Evolutionary conservation across 2,329 filamentous ascomycete genomes (phyloP).

Genomic region (Fusarium miscanthi): DNA sequence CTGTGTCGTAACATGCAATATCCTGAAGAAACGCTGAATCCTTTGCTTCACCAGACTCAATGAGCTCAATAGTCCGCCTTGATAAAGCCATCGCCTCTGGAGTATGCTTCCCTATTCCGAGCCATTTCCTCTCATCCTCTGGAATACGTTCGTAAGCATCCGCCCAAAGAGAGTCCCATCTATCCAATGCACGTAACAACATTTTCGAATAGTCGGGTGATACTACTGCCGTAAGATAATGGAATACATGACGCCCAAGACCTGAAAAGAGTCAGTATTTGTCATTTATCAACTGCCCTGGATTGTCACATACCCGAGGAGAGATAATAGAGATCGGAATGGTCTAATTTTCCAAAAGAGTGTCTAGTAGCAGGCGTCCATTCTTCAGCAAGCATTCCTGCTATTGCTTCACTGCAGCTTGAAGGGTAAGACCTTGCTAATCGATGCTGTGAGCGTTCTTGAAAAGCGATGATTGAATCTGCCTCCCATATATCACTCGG

Average conservation of each 20-base stretch:
- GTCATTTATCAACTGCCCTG: fast-evolving
- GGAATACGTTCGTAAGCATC: neutral
- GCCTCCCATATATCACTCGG: conserved; percentile 21
- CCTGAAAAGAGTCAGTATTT: neutral
- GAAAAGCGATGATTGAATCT: neutral
- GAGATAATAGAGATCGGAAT: conserved; percentile 5
- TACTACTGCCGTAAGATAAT: conserved; percentile 10
- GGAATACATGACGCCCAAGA: conserved; percentile 11
- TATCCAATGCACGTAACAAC: conserved; percentile 8
- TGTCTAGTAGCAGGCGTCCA: neutral
- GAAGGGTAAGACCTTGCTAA: neutral
- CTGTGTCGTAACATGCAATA: conserved; percentile 10
- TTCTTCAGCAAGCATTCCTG: conserved; percentile 5
- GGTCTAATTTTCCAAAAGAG: neutral
- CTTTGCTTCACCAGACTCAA: neutral
- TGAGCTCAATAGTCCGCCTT: conserved; percentile 5
- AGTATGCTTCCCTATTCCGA: conserved; percentile 20
- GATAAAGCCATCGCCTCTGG: conserved; percentile 16
- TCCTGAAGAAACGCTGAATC: conserved; percentile 7
- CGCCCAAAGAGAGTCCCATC: conserved; percentile 26
- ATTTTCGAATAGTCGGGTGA: neutral
- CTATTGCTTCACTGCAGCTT: neutral
- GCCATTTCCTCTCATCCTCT: conserved; percentile 2
- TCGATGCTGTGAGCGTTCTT: neutral
- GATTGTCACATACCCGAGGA: neutral